A percentile compares a stretch with the other conserved stretches of the same genome.
These are phyloP conservation scores for Wickerhamiella galacta DNA, from an alignment of 805 yeast species.

Conservation along the genomic window DNA sequence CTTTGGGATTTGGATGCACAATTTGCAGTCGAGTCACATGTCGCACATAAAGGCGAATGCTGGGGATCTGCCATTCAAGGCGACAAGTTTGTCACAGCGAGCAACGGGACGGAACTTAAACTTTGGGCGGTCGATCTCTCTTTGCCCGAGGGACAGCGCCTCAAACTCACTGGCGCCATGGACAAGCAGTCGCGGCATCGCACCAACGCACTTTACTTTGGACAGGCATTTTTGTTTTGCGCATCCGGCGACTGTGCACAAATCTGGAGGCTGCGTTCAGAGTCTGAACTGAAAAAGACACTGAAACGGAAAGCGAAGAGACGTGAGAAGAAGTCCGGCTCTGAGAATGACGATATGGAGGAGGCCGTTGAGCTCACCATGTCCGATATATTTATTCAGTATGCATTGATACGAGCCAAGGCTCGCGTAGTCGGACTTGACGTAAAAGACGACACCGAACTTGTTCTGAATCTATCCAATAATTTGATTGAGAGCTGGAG, in stretches of 20 bases:
- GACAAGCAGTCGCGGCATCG: constrained; percentile 36
- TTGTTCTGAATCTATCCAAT: constrained; percentile 49
- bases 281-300: constrained; percentile 66
- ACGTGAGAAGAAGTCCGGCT: constrained; percentile 39
- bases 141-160: constrained; percentile 33
- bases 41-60: constrained; percentile 86
- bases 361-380: constrained; percentile 17
- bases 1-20: constrained; percentile 84
- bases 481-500: constrained; percentile 61
- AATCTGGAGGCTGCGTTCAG: constrained; percentile 55
- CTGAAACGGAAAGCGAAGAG: constrained; percentile 62
- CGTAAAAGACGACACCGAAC: constrained; percentile 33
- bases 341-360: constrained; percentile 24
- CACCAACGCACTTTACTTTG: constrained; percentile 7
- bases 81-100: constrained; percentile 41
- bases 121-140: constrained; percentile 60
- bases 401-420: constrained; percentile 41
- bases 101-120: constrained; percentile 67
- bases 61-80: constrained; percentile 46
- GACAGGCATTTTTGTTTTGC: constrained; percentile 6
- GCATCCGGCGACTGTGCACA: constrained; percentile 77
- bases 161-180: constrained; percentile 45
- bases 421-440: constrained; percentile 18
- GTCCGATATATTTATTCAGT: constrained; percentile 39
- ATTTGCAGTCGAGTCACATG: constrained; percentile 86